Evolutionary conservation across 1,284 basidiomycete species (phyloP), one percentile per base, ranked within the genome.

Genomic region (Malassezia japonica): DNA sequence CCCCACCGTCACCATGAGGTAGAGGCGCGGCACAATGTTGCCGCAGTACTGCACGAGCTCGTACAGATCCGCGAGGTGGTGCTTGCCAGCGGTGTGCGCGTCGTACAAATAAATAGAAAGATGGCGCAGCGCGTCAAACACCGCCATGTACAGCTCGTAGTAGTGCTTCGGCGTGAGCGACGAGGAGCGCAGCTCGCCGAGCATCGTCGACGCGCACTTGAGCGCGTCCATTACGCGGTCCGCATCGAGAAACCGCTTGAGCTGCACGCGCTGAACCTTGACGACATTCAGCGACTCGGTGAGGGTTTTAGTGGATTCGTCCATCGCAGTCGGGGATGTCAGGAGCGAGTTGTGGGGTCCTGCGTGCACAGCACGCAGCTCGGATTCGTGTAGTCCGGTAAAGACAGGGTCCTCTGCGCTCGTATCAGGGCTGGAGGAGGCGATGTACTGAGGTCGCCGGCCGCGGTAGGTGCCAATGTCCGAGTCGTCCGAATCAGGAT

Each of bases 1-100:
- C 42, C 70, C 70, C 4, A 72, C 70, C 32, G 70, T 72, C 62
- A 72, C 65, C 70, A 72, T 71, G 48, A 72, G 62, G 48, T 72
- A 72, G 29, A 72, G 65, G 45, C 64, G 64, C 4, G 70, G 70
- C 6, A 72, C 67, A 32, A 72, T 72, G 56, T 69, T 69, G 21
- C 70, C 70, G 48, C 66, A 67, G 52, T 72, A 72, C 50, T 72
- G 70, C 18, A 72, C 70, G 3, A 72, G 61, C 51, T 72, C 70
- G 52, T 72, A 72, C 21, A 72, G 54, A 43, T 72, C 70, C 27
- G 70, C 70, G 13, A 72, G 59, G 39, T 72, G 70, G 34, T 72
- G 70, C 28, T 67, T 67, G 23, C 65, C 66, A 10, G 56, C 53
- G 1, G 60, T 62, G 46, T 72, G 70, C 3, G 70, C 66, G 49